Base-by-base conservation (phyloP, 371 early-diverging fungal species). In the Syncephalastrum sp. region DNA sequence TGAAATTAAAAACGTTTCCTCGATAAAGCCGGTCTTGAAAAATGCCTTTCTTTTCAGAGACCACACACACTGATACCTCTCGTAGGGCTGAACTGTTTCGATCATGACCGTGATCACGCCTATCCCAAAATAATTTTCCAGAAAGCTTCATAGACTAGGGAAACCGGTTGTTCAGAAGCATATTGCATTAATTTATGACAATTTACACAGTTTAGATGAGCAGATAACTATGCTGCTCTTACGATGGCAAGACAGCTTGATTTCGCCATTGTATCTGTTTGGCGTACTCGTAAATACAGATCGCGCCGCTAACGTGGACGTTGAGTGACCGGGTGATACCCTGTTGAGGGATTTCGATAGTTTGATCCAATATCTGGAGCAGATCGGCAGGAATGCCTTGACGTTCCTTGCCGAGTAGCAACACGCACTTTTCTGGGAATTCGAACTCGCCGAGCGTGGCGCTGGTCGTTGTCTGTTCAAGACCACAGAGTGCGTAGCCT, bases 401-500 rank as follows among this genome's bases (percentile, higher is more conserved):
- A 19, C 67, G 56, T 60, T 86, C 86, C 43, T 78, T 76, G 29
- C 80, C 88, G 5, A 86, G 54, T 12, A 87, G 54, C 17, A 86
- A 50, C 0, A 84, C 71, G 42, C 76, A 73, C 57, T 82, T 81
- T 47, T 77, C 69, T 1, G 86, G 88, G 50, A 86, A 86, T 33
- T 66, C 66, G 50, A 74, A 85, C 14, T 67, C 68, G 29, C 81
- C 78, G 33, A 87, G 53, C 7, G 70, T 69, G 5, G 77, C 77
- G 56, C 83, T 82, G 10, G 64, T 76, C 5, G 83, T 83, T 1
- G 85, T 85, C 65, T 87, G 88, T 58, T 87, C 88, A n/a, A 87
- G 60, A 19, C 85, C 88, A 47, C 83, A 73, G n/a, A 86, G 54
- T 2, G 74, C 55, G 48, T 85, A 87, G 5, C 86, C 86, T 56